Evolutionary conservation across 2,329 filamentous ascomycete species (phyloP), one percentile per base, ranked within the genome.

Genomic region (Cladosporium sp.): DNA sequence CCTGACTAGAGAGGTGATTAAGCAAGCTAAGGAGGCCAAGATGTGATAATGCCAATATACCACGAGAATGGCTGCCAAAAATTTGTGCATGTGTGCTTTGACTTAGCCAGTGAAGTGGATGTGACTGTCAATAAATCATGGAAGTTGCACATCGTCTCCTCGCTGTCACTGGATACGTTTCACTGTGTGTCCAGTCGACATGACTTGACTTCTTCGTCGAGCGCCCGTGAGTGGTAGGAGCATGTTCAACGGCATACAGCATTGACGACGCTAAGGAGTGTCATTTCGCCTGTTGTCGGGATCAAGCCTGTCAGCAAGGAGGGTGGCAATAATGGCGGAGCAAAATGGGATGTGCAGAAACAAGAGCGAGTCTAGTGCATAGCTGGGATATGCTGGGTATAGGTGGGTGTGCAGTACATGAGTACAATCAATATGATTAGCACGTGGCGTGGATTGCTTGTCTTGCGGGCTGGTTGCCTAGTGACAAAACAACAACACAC

Each of bases 1-100:
- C n/a, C 58, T 73, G 62, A 72, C 70, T 15, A 62, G 68, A 52
- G 70, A 73, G 50, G 66, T 73, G 20, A 73, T 73, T 68, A 66
- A 60, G 58, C 58, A 67, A 57, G 70, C 70, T 9, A 66, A 61
- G 42, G 65, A 65, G 42, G 69, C 64, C 39, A 71, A 70, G 63
- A 67, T 71, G 54, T 70, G 60, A 52, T 42, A 10, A 7, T 10
- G 28, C 28, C 28, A 32, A 10, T 32, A 7, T 9, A 32, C 8
- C 3, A 9, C 4, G 24, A 17, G 13, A 22, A 15, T 15, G 24
- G 40, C 22, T 13, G 19, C n/a, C 13, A 28, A 12, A 22, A 25
- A 25, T n/a, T 17, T 28, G 15, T 24, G 22, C 61, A 51, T 20
- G 47, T 57, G 36, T 28, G 22, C 39, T 25, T 45, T 28, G 42